Conservation (phyloP, 805 yeast species). For the Candida adriatica region DNA sequence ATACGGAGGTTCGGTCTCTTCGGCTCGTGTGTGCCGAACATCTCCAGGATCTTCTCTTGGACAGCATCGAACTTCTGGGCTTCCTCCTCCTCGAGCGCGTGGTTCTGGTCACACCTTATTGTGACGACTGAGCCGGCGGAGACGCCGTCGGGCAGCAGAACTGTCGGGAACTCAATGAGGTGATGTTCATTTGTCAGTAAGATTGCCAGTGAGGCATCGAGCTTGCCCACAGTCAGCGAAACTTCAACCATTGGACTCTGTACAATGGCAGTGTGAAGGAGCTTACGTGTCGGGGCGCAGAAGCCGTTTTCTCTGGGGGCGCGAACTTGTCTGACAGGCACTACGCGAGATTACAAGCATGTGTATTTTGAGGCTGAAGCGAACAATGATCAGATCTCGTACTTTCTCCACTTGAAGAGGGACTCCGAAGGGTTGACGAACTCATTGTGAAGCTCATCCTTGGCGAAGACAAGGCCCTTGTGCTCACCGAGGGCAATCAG, state of each 20-base stretch:
- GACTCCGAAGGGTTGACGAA: conserved; percentile 39
- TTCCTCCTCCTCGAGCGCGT: conserved; percentile 57
- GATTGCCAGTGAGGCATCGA: conserved; percentile 91
- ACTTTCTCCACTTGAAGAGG: conserved; percentile 38
- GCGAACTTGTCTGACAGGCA: too few relatives aligned
- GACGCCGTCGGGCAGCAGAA: conserved; percentile 83
- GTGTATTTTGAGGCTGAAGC: too few relatives aligned
- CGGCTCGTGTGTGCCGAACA: conserved; percentile 73
- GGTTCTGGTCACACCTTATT: conserved; percentile 75
- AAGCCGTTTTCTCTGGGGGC: too few relatives aligned
- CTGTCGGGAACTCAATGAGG: conserved; percentile 93
- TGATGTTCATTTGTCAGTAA: conserved; percentile 89
- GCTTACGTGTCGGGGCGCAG: too few relatives aligned
- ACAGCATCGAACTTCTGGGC: conserved; percentile 48
- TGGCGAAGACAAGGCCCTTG: conserved; percentile 29
- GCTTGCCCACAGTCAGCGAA: conserved; percentile 88
- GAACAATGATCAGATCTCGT: conserved; percentile 8
- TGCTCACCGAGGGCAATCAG: conserved; percentile 28
- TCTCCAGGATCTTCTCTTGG: conserved; percentile 65
- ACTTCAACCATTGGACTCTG: conserved; percentile 96
- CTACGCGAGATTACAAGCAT: too few relatives aligned
- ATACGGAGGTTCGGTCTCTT: conserved; percentile 58
- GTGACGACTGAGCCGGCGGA: conserved; percentile 88
- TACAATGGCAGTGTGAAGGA: too few relatives aligned
- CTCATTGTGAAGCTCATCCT: conserved; percentile 32